phyloP scores from a whole-genome alignment of 2,329 filamentous ascomycete genomes.

The Sclerotinia minor region DNA sequence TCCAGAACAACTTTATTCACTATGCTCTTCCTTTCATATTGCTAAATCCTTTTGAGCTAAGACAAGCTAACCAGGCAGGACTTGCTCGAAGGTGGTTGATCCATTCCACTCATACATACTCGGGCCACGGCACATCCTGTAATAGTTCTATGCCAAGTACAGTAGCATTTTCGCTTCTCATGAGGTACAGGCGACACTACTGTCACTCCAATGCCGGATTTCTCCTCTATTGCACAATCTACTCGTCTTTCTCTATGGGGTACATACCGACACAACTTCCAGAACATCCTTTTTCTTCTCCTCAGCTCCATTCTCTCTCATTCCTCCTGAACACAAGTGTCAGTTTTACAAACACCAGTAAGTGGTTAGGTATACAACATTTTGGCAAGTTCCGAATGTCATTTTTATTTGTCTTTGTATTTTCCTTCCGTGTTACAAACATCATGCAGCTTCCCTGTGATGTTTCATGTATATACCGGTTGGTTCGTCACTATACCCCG shows the following conservation, averaged over 20 bases:
- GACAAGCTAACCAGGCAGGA: not conserved
- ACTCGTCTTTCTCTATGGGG: not conserved
- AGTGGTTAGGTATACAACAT: not conserved
- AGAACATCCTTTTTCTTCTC: not conserved
- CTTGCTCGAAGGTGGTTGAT: too few species aligned
- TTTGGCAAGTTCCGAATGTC: slow-evolving; percentile 7
- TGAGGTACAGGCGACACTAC: not conserved
- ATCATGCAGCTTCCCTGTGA: slow-evolving; percentile 6
- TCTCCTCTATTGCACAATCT: not conserved
- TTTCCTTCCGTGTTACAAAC: not conserved
- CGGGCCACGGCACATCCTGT: not conserved
- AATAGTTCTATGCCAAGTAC: not conserved
- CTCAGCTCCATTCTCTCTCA: not conserved
- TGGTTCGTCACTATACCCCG: slow-evolving; percentile 4
- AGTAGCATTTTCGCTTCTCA: too few species aligned
- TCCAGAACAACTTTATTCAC: not conserved
- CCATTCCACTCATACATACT: not conserved
- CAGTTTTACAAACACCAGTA: not conserved
- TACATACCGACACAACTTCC: not conserved
- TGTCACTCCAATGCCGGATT: not conserved
- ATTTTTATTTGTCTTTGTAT: not conserved
- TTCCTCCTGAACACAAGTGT: not conserved
- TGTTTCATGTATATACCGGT: slow-evolving; percentile 9
- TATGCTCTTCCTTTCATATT: not conserved
- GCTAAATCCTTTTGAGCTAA: not conserved